Evolutionary conservation across 2,329 filamentous ascomycete species (phyloP), one percentile per base, ranked within the genome.

Genomic region (Penicillium fuscoglaucum): DNA sequence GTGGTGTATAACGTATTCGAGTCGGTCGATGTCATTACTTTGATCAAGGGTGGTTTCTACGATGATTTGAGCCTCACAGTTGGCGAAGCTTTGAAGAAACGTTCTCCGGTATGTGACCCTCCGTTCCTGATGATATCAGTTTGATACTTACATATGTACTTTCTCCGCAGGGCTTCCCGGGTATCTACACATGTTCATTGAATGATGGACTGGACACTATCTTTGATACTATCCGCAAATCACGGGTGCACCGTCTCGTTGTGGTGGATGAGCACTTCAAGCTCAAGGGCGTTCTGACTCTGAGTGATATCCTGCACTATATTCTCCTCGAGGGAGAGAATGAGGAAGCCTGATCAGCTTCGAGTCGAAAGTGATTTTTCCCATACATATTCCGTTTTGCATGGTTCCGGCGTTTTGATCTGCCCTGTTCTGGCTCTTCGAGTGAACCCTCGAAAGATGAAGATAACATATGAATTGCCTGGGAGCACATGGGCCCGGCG

Each of bases 231-330:
- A 90, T 99, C 66, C 90, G 93, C 66, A 96, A 93, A 78, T 96
- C 93, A 46, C 85, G 96, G 61, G 93, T 99, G 29, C 95, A 99
- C 77, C 86, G 95, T 62, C 82, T 99, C 64, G 88, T 98, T 57
- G 89, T 99, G 49, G 90, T 99, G 58, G 93, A 99, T 74, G 92
- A 97, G 65, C 85, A 93, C 52, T 91, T 88, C 72, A 87, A 88
- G 66, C 85, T 99, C 55, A 90, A 89, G 73, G 95, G 95, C 47
- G 86, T 99, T 55, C 87, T 99, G 60, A 97, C 93, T 7, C 82
- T 99, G 55, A 98, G 93, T 59, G 95, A 99, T 77, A 97, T 99
- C 65, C 84, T 99, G 66, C 92, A 96, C 70, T 97, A 99, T 73
- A 91, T 97, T 53, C 82, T 99, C 63, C 82, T 96, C 24, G 84